phyloP scores from a whole-genome alignment of 176 grass and related monocot genomes.

The Oryza brachyantha region DNA sequence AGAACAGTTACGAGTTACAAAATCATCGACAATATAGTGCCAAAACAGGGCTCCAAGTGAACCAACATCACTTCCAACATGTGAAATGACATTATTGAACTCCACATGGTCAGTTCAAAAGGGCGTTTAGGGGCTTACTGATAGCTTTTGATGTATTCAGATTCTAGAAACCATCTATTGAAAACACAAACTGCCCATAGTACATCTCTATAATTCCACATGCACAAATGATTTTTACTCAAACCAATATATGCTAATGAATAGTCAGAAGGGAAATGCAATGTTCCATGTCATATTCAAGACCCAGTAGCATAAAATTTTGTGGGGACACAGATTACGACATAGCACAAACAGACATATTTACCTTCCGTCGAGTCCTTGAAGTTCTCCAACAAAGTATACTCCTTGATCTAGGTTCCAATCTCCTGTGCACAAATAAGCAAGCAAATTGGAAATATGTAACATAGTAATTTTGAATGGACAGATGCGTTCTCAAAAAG shows the following conservation, averaged over 20 bases:
- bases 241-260: background rate
- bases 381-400: conserved; percentile 75
- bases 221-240: background rate
- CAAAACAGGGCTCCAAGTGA: no score
- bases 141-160: background rate
- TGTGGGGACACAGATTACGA: background rate
- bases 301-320: background rate
- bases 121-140: background rate
- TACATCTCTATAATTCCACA: background rate
- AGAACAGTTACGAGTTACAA: no score
- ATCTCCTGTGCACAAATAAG: conserved; percentile 58
- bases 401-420: conserved; percentile 85
- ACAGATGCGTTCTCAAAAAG: background rate
- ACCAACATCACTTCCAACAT: no score
- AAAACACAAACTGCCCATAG: background rate
- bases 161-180: background rate
- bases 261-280: background rate
- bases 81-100: no score
- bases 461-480: conserved; percentile 7
- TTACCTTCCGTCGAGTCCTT: conserved; percentile 66
- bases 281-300: conserved; percentile 21
- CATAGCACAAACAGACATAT: conserved; percentile 3
- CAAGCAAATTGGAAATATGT: conserved; percentile 8
- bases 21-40: no score
- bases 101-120: background rate